A percentile compares a stretch with the other conserved stretches of the same genome.
Evolutionary conservation across 2,329 filamentous ascomycete genomes (phyloP).

Genomic region (Gremmenia infestans): DNA sequence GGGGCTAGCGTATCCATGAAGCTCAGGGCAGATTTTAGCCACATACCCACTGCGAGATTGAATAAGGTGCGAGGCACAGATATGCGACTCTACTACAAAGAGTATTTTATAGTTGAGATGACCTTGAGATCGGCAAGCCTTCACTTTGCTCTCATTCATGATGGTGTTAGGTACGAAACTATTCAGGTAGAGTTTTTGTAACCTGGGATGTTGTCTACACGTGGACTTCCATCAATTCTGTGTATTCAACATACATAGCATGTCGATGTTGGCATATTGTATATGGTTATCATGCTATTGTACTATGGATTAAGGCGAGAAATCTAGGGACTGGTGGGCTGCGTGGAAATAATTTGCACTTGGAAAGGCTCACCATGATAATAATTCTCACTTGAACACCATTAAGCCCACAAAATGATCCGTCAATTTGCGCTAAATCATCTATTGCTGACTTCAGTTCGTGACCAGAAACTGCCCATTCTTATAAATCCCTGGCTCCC

Average conservation of each 20-base stretch:
- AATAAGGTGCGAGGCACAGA: background rate
- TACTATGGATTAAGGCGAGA: too few relatives aligned
- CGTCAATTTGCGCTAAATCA: too few relatives aligned
- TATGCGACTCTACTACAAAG: background rate
- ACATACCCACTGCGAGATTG: background rate
- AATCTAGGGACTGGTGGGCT: too few relatives aligned
- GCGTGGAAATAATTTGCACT: too few relatives aligned
- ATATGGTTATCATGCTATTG: too few relatives aligned
- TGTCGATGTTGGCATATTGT: background rate
- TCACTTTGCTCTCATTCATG: background rate
- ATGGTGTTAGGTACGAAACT: background rate
- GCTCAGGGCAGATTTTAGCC: background rate
- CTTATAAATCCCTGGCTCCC: too few relatives aligned
- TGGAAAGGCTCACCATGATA: too few relatives aligned
- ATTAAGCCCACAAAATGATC: too few relatives aligned
- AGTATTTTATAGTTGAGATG: background rate
- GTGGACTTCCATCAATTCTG: background rate
- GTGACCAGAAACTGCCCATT: too few relatives aligned
- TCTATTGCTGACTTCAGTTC: too few relatives aligned
- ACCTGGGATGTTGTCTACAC: background rate
- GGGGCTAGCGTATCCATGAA: background rate
- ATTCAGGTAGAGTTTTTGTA: background rate
- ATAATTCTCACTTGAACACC: too few relatives aligned
- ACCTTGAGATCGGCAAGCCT: background rate
- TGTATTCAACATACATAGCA: background rate